phyloP scores from a whole-genome alignment of 768 basidiomycete species.

The Leccinum uliginosum region DNA sequence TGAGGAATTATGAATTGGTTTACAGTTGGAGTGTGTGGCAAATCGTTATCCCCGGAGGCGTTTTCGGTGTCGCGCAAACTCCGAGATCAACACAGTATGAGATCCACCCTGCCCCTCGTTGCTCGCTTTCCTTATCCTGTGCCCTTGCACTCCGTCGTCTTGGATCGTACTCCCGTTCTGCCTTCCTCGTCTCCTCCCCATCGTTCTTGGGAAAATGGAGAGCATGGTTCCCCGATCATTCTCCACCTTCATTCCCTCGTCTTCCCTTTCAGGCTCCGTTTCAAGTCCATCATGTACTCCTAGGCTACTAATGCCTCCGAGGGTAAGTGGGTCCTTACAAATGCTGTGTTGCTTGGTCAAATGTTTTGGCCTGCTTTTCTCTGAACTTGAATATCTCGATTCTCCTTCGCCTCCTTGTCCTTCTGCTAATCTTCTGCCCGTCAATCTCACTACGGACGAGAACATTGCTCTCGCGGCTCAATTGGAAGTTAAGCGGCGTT shows the following conservation, averaged over 20 bases:
- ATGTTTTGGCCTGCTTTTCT: constrained; percentile 73
- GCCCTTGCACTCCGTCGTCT: constrained; percentile 67
- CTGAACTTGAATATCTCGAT: constrained; percentile 69
- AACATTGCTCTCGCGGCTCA: neutral
- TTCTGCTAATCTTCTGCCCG: neutral
- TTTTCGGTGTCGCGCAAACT: neutral
- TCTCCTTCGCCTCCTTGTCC: constrained; percentile 36
- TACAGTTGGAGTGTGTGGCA: neutral
- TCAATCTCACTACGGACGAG: neutral
- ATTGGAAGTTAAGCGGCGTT: too few species aligned
- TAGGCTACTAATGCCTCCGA: too few species aligned
- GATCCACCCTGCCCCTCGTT: neutral
- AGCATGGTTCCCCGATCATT: constrained; percentile 63
- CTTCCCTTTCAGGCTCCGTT: constrained; percentile 33
- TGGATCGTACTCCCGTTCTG: constrained; percentile 82
- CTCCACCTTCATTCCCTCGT: constrained; percentile 68
- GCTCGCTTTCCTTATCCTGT: constrained; percentile 37
- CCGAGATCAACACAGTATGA: neutral
- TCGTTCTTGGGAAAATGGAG: constrained; percentile 78
- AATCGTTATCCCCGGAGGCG: neutral
- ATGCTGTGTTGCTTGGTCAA: constrained; percentile 45
- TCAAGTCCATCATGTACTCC: constrained; percentile 8
- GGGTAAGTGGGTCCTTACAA: neutral
- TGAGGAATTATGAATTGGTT: neutral
- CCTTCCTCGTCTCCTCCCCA: constrained; percentile 68